These are phyloP conservation scores for Nakaseomyces delphensis DNA, from an alignment of 1,139 yeast genomes.

Conservation along the genomic window DNA sequence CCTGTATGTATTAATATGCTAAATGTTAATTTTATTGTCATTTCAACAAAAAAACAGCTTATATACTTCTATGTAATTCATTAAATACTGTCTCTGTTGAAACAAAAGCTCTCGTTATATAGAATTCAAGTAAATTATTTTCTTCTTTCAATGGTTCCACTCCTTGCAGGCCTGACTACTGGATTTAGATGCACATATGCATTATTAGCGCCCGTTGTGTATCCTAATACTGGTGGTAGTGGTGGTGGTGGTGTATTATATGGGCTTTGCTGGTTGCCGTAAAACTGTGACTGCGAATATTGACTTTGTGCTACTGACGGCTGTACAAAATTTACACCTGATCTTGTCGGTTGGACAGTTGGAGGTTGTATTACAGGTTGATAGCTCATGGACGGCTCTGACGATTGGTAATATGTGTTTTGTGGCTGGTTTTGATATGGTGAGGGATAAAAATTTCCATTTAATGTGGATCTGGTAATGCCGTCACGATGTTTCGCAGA, in stretches of 20 bases:
- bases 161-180: not conserved
- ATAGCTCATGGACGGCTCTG: not conserved
- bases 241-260: constrained; percentile 1
- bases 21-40: too few species aligned
- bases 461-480: not conserved
- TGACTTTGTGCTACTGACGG: not conserved
- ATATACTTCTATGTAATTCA: not conserved
- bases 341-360: not conserved
- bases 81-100: not conserved
- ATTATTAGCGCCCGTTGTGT: not conserved
- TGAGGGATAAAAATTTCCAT: constrained; percentile 1
- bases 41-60: too few species aligned
- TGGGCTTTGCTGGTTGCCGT: not conserved
- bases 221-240: not conserved
- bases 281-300: not conserved
- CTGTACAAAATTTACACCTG: not conserved
- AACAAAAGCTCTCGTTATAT: not conserved
- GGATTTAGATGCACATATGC: not conserved
- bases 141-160: constrained; percentile 1
- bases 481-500: not conserved
- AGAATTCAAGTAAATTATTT: not conserved
- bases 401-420: not conserved
- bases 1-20: too few species aligned
- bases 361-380: not conserved
- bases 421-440: constrained; percentile 1